Conservation (phyloP, 1,284 basidiomycete genomes). For the Tilletia caries region DNA sequence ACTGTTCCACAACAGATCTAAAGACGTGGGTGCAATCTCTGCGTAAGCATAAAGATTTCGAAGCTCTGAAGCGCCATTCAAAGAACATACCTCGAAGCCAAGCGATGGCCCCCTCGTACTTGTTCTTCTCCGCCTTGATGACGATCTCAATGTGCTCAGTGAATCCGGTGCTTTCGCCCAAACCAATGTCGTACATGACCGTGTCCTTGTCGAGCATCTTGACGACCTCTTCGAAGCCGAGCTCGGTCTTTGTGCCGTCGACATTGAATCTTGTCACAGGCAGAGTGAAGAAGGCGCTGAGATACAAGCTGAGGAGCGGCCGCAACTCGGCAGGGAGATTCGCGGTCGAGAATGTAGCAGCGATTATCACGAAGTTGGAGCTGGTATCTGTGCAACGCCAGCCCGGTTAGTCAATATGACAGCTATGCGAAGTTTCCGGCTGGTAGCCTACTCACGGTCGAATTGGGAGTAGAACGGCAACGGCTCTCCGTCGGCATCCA, state of each 20-base stretch:
- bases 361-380: slow-evolving; percentile 79
- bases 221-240: slow-evolving; percentile 86
- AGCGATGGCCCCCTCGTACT: slow-evolving; percentile 76
- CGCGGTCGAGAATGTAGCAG: slow-evolving; percentile 66
- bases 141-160: slow-evolving; percentile 72
- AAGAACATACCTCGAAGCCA: slow-evolving; percentile 67
- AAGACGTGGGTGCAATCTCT: neutral
- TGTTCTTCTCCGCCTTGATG: slow-evolving; percentile 71
- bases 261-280: slow-evolving; percentile 74
- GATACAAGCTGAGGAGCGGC: slow-evolving; percentile 74
- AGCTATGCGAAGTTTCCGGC: neutral
- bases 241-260: slow-evolving; percentile 54
- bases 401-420: neutral
- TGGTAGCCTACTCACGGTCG: slow-evolving; percentile 53
- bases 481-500: slow-evolving; percentile 67
- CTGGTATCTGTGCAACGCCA: slow-evolving; percentile 52
- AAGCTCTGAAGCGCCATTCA: too few species aligned
- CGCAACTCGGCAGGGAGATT: slow-evolving; percentile 43
- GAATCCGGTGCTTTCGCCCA: slow-evolving; percentile 65
- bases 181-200: slow-evolving; percentile 74
- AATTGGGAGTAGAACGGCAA: slow-evolving; percentile 90
- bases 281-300: slow-evolving; percentile 82
- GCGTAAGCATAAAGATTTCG: too few species aligned
- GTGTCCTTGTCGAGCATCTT: slow-evolving; percentile 87
- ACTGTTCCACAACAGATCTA: slow-evolving; percentile 76